These are phyloP conservation scores for Cercospora sesami DNA, from an alignment of 2,329 filamentous ascomycete genomes.

Conservation along the genomic window DNA sequence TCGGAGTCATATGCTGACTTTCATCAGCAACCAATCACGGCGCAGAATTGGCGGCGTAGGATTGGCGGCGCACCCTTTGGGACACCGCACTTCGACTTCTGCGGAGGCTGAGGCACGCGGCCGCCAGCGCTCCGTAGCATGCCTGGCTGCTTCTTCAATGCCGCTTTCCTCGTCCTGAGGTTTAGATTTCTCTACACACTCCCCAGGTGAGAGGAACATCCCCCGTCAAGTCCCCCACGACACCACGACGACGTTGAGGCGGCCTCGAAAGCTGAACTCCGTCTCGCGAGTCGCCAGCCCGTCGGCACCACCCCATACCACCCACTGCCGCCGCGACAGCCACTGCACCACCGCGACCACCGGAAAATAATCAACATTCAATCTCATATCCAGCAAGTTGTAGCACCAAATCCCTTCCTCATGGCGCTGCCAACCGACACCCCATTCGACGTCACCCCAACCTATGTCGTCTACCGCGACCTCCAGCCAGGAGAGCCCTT, in stretches of 20 bases:
- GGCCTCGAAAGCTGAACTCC: conserved; percentile 15
- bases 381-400: background rate
- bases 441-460: conserved; percentile 23
- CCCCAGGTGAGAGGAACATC: background rate
- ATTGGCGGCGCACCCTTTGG: background rate
- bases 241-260: conserved; percentile 20
- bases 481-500: conserved; percentile 33
- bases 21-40: background rate
- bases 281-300: conserved; percentile 12
- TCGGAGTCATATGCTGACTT: background rate
- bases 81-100: background rate
- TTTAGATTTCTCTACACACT: background rate
- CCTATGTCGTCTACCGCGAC: conserved; percentile 41
- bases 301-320: conserved; percentile 1
- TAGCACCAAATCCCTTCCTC: background rate
- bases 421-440: conserved; percentile 27
- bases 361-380: background rate
- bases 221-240: background rate
- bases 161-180: conserved; percentile 12
- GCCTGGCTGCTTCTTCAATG: conserved; percentile 14
- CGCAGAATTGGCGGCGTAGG: background rate
- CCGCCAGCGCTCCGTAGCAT: background rate
- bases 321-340: conserved; percentile 4
- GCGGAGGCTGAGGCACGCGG: background rate
- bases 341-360: background rate